A percentile compares a stretch with the other conserved stretches of the same genome.
Evolutionary conservation across 2,329 filamentous ascomycete species (phyloP).

Genomic region (Hortaea werneckii): DNA sequence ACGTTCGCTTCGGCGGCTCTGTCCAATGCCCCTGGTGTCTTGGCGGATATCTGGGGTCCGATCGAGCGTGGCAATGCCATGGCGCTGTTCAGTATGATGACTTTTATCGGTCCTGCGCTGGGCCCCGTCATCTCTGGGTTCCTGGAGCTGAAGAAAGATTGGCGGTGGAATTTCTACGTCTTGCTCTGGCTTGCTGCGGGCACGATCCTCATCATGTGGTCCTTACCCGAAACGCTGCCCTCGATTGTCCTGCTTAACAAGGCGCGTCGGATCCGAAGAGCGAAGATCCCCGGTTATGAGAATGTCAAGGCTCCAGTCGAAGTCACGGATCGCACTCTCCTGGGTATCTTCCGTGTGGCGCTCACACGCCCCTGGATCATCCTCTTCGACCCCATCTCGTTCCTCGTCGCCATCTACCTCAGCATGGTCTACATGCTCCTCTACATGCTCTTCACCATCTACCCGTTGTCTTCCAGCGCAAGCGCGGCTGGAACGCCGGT

Average conservation of each 20-base stretch:
- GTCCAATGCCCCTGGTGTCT: slow-evolving; percentile 37
- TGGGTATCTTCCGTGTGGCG: slow-evolving; percentile 41
- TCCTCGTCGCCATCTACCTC: slow-evolving; percentile 44
- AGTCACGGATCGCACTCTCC: slow-evolving; percentile 34
- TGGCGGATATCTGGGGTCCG: slow-evolving; percentile 46
- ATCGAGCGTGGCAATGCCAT: slow-evolving; percentile 44
- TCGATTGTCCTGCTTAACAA: slow-evolving; percentile 44
- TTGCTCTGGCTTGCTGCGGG: slow-evolving; percentile 30
- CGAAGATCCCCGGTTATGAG: slow-evolving; percentile 43
- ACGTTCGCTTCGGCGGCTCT: slow-evolving; percentile 43
- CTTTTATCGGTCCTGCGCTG: slow-evolving; percentile 44
- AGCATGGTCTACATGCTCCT: slow-evolving; percentile 43
- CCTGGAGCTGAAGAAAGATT: slow-evolving; percentile 42
- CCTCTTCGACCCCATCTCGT: slow-evolving; percentile 44
- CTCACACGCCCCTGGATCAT: slow-evolving; percentile 46
- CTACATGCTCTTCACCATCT: slow-evolving; percentile 51
- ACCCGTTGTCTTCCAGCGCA: slow-evolving; percentile 38
- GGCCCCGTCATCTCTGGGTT: slow-evolving; percentile 49
- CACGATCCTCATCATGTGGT: slow-evolving; percentile 38
- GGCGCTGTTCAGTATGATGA: slow-evolving; percentile 44
- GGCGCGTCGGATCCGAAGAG: slow-evolving; percentile 40
- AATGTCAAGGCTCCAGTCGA: slow-evolving; percentile 42
- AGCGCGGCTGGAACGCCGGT: slow-evolving; percentile 31
- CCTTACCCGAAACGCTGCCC: slow-evolving; percentile 49
- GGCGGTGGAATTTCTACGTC: slow-evolving; percentile 38